phyloP scores from a whole-genome alignment of 2,329 filamentous ascomycete species.

The Orbilia javanica region DNA sequence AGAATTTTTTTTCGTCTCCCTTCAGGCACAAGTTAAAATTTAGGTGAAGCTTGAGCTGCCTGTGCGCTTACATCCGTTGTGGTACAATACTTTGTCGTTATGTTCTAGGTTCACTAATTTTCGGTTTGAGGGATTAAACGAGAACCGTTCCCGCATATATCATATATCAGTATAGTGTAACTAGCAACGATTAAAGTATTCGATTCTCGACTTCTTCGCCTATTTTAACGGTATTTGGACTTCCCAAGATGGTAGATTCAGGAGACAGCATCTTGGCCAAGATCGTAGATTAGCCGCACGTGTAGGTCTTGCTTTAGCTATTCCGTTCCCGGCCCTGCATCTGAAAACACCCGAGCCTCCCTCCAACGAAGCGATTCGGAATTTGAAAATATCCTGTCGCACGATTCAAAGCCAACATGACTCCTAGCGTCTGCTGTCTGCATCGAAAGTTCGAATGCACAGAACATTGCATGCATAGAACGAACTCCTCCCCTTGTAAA shows the following conservation, averaged over 20 bases:
- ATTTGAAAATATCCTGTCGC: constrained; percentile 26
- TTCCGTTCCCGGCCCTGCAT: constrained; percentile 18
- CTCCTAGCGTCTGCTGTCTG: constrained; percentile 5
- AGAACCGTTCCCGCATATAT: constrained; percentile 8
- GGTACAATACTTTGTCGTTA: constrained; percentile 25
- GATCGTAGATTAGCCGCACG: constrained; percentile 19
- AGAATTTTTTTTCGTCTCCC: background rate
- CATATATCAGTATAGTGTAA: constrained; percentile 8
- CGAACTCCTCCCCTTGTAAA: constrained; percentile 15
- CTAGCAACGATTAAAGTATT: background rate
- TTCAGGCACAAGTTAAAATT: too few relatives aligned
- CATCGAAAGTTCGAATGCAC: constrained; percentile 22
- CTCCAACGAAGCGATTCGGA: constrained; percentile 39
- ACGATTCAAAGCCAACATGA: background rate
- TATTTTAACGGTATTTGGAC: constrained; percentile 49
- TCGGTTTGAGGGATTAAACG: constrained; percentile 14
- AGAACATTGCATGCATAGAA: constrained; percentile 33
- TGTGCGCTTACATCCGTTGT: constrained; percentile 2
- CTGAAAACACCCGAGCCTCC: constrained; percentile 11
- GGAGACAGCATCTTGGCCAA: constrained; percentile 12
- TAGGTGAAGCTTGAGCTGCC: background rate
- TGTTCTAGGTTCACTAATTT: background rate
- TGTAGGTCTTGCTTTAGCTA: background rate
- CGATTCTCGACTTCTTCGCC: constrained; percentile 24
- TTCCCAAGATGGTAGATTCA: constrained; percentile 7